Percentiles rank a stretch among this genome's conserved stretches.
These are phyloP conservation scores for Dillenia turbinata DNA, from an alignment of 164 flowering plant genomes.

Conservation along the genomic window DNA sequence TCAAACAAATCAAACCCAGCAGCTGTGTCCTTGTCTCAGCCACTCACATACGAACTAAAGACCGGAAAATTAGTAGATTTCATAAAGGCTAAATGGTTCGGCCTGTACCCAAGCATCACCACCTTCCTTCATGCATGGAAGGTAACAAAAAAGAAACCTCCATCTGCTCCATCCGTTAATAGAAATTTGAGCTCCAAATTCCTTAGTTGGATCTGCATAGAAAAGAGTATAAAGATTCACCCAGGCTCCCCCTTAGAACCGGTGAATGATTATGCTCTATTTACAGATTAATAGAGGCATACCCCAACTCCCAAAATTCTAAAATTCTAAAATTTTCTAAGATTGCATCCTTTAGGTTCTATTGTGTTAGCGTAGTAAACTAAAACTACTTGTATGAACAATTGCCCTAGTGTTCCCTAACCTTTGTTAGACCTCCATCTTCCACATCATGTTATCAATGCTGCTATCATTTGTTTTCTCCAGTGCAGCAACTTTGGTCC, in stretches of 20 bases:
- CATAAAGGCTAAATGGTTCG: constrained; percentile 29
- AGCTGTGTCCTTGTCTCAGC: constrained; percentile 20
- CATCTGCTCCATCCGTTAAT: constrained; percentile 34
- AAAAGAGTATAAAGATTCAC: constrained; percentile 48
- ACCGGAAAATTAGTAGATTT: constrained; percentile 20
- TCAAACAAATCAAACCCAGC: constrained; percentile 18
- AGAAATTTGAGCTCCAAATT: constrained; percentile 52
- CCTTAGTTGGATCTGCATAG: constrained; percentile 40
- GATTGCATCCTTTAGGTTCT: constrained; percentile 18
- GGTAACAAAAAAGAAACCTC: constrained; percentile 48
- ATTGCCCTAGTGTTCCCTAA: constrained; percentile 23
- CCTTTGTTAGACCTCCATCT: constrained; percentile 46
- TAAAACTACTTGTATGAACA: constrained; percentile 59
- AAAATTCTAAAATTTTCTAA: constrained; percentile 18
- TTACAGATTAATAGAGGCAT: constrained; percentile 45
- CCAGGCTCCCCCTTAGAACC: constrained; percentile 28
- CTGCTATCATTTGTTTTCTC: constrained; percentile 39
- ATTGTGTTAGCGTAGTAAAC: constrained; percentile 36
- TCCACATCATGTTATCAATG: constrained; percentile 51
- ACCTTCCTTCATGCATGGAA: constrained; percentile 32
- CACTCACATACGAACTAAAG: constrained; percentile 9
- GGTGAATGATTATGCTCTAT: constrained; percentile 57
- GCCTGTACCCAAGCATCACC: constrained; percentile 31
- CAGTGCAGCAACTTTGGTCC: constrained; percentile 68
- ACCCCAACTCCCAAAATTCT: constrained; percentile 18